Conservation (phyloP, 306 rosid species). For the Erythrophleum fordii region DNA sequence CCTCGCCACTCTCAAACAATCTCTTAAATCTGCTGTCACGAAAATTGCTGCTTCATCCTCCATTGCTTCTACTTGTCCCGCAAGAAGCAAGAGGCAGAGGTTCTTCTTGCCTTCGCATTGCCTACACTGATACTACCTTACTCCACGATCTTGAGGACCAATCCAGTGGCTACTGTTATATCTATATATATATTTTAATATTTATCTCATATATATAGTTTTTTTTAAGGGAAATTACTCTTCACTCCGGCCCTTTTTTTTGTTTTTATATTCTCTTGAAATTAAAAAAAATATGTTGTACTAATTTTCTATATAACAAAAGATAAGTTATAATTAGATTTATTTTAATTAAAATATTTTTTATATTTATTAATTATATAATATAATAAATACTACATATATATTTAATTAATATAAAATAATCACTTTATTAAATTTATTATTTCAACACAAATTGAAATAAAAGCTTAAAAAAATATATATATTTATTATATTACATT, state of each 20-base stretch:
- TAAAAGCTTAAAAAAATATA: background rate
- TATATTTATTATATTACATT: background rate
- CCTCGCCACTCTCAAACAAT: conserved; percentile 68
- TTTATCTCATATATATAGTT: background rate
- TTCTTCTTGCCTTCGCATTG: conserved; percentile 82
- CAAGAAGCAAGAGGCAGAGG: conserved; percentile 96
- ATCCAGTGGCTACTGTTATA: conserved; percentile 24
- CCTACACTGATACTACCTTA: conserved; percentile 33
- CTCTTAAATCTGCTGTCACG: conserved; percentile 70
- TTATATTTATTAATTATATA: background rate
- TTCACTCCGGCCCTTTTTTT: too few relatives aligned
- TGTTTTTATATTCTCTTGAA: too few relatives aligned
- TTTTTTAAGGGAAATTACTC: background rate
- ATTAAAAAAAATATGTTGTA: background rate
- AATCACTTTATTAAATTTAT: background rate
- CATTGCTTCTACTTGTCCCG: conserved; percentile 52
- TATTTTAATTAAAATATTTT: background rate
- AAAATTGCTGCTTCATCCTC: conserved; percentile 69
- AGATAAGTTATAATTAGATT: background rate
- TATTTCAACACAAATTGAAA: background rate
- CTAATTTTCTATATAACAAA: background rate
- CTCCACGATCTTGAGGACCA: conserved; percentile 8
- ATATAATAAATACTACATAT: background rate
- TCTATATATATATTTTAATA: conserved; percentile 33
- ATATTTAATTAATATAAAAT: background rate